Conservation (phyloP, 768 basidiomycete genomes). For the Rhodotorula paludigena region DNA sequence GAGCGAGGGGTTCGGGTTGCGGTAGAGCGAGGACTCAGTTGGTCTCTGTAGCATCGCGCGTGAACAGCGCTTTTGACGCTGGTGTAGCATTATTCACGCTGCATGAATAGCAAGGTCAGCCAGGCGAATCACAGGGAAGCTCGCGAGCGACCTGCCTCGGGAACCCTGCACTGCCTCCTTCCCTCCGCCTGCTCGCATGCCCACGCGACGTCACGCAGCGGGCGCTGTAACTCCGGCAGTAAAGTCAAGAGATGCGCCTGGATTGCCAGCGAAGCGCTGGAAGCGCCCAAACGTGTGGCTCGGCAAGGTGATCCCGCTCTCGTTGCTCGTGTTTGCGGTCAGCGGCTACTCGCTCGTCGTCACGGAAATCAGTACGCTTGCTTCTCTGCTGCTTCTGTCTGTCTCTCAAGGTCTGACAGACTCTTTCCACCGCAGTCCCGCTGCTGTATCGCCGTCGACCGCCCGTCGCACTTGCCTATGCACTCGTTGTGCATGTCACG, state of each 20-base stretch:
- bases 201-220: too few relatives aligned
- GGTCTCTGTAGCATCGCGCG: too few relatives aligned
- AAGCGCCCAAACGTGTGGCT: slow-evolving; percentile 23
- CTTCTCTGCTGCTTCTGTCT: neutral
- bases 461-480: neutral
- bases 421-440: slow-evolving; percentile 1
- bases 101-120: too few relatives aligned
- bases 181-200: too few relatives aligned
- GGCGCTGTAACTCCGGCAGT: neutral
- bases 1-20: slow-evolving; percentile 2
- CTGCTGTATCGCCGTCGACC: neutral
- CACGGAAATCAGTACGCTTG: neutral
- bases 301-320: slow-evolving; percentile 20
- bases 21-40: too few relatives aligned
- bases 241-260: neutral
- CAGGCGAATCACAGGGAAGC: too few relatives aligned
- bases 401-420: too few relatives aligned
- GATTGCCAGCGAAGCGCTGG: neutral
- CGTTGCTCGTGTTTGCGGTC: slow-evolving; percentile 11
- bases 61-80: neutral
- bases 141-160: too few relatives aligned
- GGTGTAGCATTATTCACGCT: too few relatives aligned
- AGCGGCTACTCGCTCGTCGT: slow-evolving; percentile 16
- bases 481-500: slow-evolving; percentile 7
- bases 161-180: too few relatives aligned